Evolutionary conservation across 1,284 basidiomycete species (phyloP), one percentile per base, ranked within the genome.

Genomic region (Fomitiporia mediterranea): DNA sequence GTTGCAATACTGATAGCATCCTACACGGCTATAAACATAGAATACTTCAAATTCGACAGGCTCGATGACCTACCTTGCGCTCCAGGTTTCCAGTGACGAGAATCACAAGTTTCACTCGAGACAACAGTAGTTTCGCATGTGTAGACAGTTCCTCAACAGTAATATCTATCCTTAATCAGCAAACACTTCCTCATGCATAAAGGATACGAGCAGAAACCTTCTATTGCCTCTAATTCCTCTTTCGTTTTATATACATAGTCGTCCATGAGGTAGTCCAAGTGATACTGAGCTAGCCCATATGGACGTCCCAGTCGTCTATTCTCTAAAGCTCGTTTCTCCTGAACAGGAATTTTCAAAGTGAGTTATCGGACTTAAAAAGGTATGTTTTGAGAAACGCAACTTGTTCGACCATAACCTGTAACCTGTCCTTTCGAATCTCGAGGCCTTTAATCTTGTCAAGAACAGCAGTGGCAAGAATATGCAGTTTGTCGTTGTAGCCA

Each of bases 401-500:
- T 72, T 91, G 84, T 70, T 98, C 93, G 67, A 88, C 90, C 68
- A 97, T 82, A 51, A 98, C 82, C 50, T 78, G 81, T 58, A 98
- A 83, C 57, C 95, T 78, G 55, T 88, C 80, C 21, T 81, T 72
- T 63, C 86, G 79, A 32, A 97, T 78, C 63, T 82, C 73, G 55
- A 95, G 76, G 32, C 74, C 74, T 67, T 82, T 86, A 56, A 91
- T 75, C 64, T 83, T 85, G 60, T 86, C 80, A 42, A 98, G 27
- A 43, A 8, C 21, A 44, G 23, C 80, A 63, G 86, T 75, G 6
- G 87, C 79, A 30, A 99, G 79, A 0, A 91, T 81, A 3, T 82
- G 74, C 35, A 99, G 76, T 72, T 98, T 98, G 73, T 99, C 94
- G 67, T 95, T 97, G 74, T 98, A 99, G 1, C 97, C 96, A 48